Evolutionary conservation across 2,329 filamentous ascomycete species (phyloP), one percentile per base, ranked within the genome.

Genomic region (Coniochaeta sp.): DNA sequence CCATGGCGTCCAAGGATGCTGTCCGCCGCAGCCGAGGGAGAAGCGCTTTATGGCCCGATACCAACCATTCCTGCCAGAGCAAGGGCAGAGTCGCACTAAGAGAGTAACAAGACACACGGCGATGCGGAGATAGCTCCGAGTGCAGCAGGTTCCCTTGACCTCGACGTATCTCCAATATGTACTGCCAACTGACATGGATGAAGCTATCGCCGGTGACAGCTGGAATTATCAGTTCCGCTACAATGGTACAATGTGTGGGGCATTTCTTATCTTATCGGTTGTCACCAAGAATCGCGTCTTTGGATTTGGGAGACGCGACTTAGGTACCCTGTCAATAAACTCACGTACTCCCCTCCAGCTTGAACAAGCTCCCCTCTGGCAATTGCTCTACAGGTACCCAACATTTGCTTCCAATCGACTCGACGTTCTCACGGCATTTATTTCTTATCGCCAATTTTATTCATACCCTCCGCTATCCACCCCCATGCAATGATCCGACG

Each of bases 1-100:
- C 89, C 90, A 95, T 95, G 64, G 67, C 64, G 24, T 28, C 22
- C 6, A 17, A 22, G 22, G 31, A 9, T 31, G 47, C 47, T 31
- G 47, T 31, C 47, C 47, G 47, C 47, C 22, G 47, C 47, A 52
- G 47, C 47, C 3, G 22, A 17, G n/a, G 14, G 26, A 28, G 47
- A 52, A 26, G 24, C 47, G 22, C 14, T 52, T 24, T 52, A 52
- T 52, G 24, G 24, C 12, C 47, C 26, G 11, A n/a, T 22, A 26
- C 47, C 47, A 6, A 31, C 9, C 43, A 47, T 47, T 26, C 22
- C 24, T 24, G 26, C 43, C 43, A 47, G 24, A 47, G 19, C 43
- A 9, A 26, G 19, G 26, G 26, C 19, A 47, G 14, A 22, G 7
- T 19, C 19, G n/a, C 16, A 22, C 19, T 24, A 6, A 24, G 19